Base-by-base conservation (phyloP, 768 basidiomycete species). In the Lactarius evosmus region DNA sequence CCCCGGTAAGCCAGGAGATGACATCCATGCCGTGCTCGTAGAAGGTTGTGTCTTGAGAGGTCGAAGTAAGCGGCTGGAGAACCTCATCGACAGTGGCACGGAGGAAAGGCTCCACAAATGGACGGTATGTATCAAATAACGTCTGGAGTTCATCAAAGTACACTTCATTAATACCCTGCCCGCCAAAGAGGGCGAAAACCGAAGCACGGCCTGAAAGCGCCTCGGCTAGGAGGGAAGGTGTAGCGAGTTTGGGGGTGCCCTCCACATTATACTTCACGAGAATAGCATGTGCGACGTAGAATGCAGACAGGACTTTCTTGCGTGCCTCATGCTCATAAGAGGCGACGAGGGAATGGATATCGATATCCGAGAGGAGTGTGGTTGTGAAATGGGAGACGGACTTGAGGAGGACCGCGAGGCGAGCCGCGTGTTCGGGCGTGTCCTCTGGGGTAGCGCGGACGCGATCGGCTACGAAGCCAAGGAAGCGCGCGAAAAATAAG, bases 101-200 rank as follows among this genome's bases (percentile, higher is more conserved):
- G 66, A 97, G 75, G 79, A 94, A 87, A 19, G 87, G 75, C 17
- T 81, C 78, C 67, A 98, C 86, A 72, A 93, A 96, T 12, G 95
- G 89, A 67, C 80, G 85, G 82, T 99, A 98, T 65, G 85, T 90
- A 76, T 97, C 89, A 76, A 91, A 95, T 57, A 98, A 86, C 56
- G 81, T 78, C 78, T 96, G 91, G 22, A 99, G 83, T 75, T 98
- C 97, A 74, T 96, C 92, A 74, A 98, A 94, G 79, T 98, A 99
- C 64, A 96, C 91, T 73, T 98, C 97, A 76, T 98, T 98, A 63
- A 90, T 93, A 62, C 97, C 97, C 76, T 99, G 97, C 16, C 97
- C 97, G 57, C 96, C 96, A 73, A 99, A 99, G 44, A 99, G 79
- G 57, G 93, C 96, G 76, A 90, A 98, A 70, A 98, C 78, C 53